Evolutionary conservation across 139 green algal genomes (phyloP).

Genomic region (Chlorokybus atmophyticus): DNA sequence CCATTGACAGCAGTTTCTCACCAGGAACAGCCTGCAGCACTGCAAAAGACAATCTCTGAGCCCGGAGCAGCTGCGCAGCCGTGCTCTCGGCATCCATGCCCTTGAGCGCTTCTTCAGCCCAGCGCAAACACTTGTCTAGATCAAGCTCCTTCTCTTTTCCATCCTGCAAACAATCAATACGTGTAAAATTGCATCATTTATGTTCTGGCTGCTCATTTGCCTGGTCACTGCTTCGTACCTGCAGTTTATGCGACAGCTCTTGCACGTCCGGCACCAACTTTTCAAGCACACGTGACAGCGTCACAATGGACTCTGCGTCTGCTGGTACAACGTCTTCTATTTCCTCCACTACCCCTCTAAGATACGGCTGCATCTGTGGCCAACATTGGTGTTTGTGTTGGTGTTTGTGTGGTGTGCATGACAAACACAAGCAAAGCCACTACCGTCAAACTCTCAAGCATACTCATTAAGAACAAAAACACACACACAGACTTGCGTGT

Average conservation of each 20-base stretch:
- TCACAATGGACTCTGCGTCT: conserved; percentile 1
- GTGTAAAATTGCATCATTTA: neutral
- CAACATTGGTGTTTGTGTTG: too few species aligned
- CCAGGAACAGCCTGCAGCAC: conserved; percentile 11
- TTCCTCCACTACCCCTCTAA: neutral
- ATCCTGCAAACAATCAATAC: neutral
- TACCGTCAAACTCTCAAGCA: too few species aligned
- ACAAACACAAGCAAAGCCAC: too few species aligned
- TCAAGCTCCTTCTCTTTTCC: neutral
- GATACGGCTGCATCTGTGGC: conserved; percentile 11
- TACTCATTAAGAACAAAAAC: too few species aligned
- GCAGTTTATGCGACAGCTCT: conserved; percentile 14
- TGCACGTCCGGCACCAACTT: conserved; percentile 9
- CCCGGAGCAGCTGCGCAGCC: neutral
- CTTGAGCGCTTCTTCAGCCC: neutral
- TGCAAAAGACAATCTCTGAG: conserved; percentile 13
- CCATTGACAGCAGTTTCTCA: too few species aligned
- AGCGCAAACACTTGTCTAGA: neutral
- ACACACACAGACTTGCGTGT: too few species aligned
- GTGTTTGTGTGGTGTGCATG: too few species aligned
- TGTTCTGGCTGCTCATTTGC: neutral
- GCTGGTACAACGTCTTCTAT: neutral
- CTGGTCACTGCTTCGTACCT: neutral
- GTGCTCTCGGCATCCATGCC: neutral
- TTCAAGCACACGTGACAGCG: neutral